These are phyloP conservation scores for Xylariomycetidae sp. DNA, from an alignment of 2,329 filamentous ascomycete species.

Conservation along the genomic window DNA sequence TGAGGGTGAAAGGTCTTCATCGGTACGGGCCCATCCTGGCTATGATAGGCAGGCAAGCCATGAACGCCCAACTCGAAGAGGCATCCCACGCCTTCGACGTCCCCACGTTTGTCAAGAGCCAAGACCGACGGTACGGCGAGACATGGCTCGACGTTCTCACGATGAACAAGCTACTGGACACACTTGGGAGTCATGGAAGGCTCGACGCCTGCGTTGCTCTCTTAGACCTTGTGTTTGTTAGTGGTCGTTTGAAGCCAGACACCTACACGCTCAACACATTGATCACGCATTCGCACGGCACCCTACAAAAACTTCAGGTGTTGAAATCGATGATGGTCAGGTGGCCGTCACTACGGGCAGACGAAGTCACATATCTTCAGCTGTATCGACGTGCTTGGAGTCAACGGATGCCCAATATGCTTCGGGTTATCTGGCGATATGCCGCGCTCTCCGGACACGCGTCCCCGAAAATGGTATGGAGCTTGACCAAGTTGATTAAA, in stretches of 20 bases:
- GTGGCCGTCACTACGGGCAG: conserved; percentile 13
- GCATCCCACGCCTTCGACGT: conserved; percentile 7
- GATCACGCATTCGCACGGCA: conserved; percentile 16
- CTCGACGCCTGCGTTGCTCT: conserved; percentile 15
- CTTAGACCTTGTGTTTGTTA: conserved; percentile 9
- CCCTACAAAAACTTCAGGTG: conserved; percentile 8
- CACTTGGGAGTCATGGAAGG: conserved; percentile 14
- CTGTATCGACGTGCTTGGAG: conserved; percentile 22
- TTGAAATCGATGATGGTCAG: conserved; percentile 9
- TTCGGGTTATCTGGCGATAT: conserved; percentile 26
- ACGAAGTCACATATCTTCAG: conserved; percentile 18
- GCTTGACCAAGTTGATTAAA: no score
- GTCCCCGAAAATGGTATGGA: no score
- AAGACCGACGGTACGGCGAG: conserved; percentile 16
- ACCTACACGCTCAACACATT: conserved; percentile 23
- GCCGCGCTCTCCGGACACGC: conserved; percentile 10
- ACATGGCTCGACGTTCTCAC: conserved; percentile 22
- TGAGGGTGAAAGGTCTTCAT: conserved; percentile 16
- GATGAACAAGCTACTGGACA: conserved; percentile 23
- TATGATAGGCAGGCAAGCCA: conserved; percentile 19
- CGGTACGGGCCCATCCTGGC: conserved; percentile 13
- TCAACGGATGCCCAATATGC: conserved; percentile 22
- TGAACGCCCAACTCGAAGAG: conserved; percentile 14
- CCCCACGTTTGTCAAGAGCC: conserved; percentile 10
- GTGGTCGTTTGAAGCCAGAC: conserved; percentile 8